phyloP scores from a whole-genome alignment of 495 filamentous ascomycete genomes.

The Hypoxylon lienhwacheense region DNA sequence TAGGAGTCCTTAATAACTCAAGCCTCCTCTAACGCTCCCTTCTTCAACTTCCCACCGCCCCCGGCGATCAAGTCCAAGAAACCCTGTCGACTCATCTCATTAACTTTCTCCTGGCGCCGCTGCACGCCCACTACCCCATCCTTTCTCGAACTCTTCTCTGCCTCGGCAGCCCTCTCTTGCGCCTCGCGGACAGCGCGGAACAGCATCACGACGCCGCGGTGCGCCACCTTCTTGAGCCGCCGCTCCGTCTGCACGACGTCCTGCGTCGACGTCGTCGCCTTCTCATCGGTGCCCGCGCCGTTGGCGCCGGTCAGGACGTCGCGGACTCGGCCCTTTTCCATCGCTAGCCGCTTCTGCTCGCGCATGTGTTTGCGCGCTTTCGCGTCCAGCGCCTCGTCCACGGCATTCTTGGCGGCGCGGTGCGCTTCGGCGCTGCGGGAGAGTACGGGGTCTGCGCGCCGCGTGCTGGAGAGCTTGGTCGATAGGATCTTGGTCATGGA shows the following conservation, averaged over 20 bases:
- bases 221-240: conserved; percentile 77
- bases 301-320: conserved; percentile 67
- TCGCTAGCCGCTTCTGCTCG: conserved; percentile 75
- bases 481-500: conserved; percentile 89
- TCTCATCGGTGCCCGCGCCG: conserved; percentile 48
- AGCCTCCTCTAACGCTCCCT: conserved; percentile 55
- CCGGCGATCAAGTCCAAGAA: conserved; percentile 90
- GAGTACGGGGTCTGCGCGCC: conserved; percentile 84
- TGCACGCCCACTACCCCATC: conserved; percentile 74
- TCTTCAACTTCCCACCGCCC: conserved; percentile 56
- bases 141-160: conserved; percentile 64
- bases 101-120: conserved; percentile 78
- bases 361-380: conserved; percentile 76
- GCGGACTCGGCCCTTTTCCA: conserved; percentile 84
- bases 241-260: conserved; percentile 77
- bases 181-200: conserved; percentile 94
- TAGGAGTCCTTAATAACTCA: too few species aligned
- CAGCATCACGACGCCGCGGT: conserved; percentile 88
- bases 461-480: conserved; percentile 77
- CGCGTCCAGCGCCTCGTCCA: conserved; percentile 75
- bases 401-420: conserved; percentile 63
- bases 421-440: conserved; percentile 73
- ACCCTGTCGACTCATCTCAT: conserved; percentile 93
- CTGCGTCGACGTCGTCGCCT: conserved; percentile 51
- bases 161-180: conserved; percentile 80